A percentile compares a stretch with the other conserved stretches of the same genome.
These are phyloP conservation scores for Pulveroboletus sp. DNA, from an alignment of 768 basidiomycete species.

Conservation along the genomic window DNA sequence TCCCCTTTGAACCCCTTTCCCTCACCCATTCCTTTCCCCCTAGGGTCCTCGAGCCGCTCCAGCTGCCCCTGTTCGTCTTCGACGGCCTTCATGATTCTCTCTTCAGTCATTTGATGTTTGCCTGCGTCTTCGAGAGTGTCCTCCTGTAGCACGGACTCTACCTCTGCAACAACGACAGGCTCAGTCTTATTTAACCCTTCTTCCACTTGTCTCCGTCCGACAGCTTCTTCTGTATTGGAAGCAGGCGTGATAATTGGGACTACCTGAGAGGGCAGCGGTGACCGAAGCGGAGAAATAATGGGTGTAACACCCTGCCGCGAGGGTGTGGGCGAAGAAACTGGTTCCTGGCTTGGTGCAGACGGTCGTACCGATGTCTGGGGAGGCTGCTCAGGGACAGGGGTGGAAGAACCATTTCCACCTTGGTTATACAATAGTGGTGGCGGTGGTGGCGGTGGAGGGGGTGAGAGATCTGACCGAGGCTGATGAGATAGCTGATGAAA, in stretches of 20 bases:
- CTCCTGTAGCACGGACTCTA: neutral
- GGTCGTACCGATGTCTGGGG: constrained; percentile 2
- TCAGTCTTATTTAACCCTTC: constrained; percentile 15
- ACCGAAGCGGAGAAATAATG: constrained; percentile 12
- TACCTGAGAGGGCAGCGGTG: constrained; percentile 17
- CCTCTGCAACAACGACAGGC: neutral
- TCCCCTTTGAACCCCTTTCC: neutral
- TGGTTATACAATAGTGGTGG: constrained; percentile 9
- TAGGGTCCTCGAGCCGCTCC: neutral
- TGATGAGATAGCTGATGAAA: constrained; percentile 19
- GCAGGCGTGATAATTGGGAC: neutral
- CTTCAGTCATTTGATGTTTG: constrained; percentile 17
- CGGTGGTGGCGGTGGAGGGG: constrained; percentile 19
- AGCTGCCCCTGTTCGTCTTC: neutral
- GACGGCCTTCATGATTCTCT: constrained; percentile 13
- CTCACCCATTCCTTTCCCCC: neutral
- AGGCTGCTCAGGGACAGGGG: constrained; percentile 1
- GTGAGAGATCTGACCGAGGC: constrained; percentile 17
- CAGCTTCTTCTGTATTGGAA: constrained; percentile 28
- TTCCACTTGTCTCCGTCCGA: constrained; percentile 40
- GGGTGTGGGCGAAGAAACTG: constrained; percentile 5
- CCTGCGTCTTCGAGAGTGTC: neutral
- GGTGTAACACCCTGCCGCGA: neutral
- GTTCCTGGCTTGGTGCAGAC: constrained; percentile 2
- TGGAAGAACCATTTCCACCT: neutral